phyloP scores from a whole-genome alignment of 1,139 yeast genomes.

The Saccharomycopsis crataegensis region DNA sequence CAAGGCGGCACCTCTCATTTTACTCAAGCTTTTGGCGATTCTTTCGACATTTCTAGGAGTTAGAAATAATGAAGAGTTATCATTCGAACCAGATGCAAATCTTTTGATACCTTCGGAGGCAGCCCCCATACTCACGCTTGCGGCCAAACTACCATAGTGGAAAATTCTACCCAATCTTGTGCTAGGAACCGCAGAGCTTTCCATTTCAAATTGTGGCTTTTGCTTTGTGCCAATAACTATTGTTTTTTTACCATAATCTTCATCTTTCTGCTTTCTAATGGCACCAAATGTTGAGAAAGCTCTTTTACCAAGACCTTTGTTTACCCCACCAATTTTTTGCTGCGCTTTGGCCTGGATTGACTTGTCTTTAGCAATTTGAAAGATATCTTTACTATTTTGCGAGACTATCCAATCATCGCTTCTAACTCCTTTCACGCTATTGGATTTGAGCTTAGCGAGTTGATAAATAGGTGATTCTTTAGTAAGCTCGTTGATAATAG shows the following conservation, averaged over 20 bases:
- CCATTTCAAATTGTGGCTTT: slow-evolving; percentile 41
- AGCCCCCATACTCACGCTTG: slow-evolving; percentile 83
- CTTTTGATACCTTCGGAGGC: slow-evolving; percentile 72
- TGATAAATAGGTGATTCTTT: slow-evolving; percentile 30
- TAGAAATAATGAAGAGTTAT: slow-evolving; percentile 50
- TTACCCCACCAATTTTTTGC: neutral
- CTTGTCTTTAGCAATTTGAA: slow-evolving; percentile 26
- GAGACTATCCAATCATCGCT: slow-evolving; percentile 2
- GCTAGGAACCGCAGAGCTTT: slow-evolving; percentile 70
- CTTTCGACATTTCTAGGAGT: slow-evolving; percentile 82
- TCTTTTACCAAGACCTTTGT: neutral
- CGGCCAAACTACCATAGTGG: slow-evolving; percentile 90
- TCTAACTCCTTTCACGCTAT: slow-evolving; percentile 22
- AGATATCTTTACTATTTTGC: slow-evolving; percentile 25
- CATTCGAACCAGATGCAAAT: slow-evolving; percentile 41
- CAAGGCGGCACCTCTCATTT: slow-evolving; percentile 98
- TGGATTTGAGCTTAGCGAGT: slow-evolving; percentile 27
- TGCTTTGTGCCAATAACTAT: slow-evolving; percentile 31
- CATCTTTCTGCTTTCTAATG: neutral
- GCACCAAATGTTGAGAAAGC: slow-evolving; percentile 1
- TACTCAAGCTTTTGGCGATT: slow-evolving; percentile 77
- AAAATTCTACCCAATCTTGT: slow-evolving; percentile 79
- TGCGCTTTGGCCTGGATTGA: slow-evolving; percentile 19
- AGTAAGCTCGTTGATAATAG: slow-evolving; percentile 23
- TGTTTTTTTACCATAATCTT: slow-evolving; percentile 8